Conservation (phyloP, 768 basidiomycete species). For the Auricularia auricula-judae region DNA sequence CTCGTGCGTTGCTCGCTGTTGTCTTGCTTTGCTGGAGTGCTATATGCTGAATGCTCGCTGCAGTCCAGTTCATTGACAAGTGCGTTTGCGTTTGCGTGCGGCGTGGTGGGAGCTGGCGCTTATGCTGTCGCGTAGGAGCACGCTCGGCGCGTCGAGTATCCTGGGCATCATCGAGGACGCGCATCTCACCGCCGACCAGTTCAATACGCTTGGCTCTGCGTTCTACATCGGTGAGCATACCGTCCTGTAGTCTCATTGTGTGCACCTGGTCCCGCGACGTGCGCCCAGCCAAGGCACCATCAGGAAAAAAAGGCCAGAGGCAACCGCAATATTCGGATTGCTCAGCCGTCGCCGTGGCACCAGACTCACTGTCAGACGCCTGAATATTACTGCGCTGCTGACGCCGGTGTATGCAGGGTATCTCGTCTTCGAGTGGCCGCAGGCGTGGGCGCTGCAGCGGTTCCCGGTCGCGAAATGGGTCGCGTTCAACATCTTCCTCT, state of each 20-base stretch:
- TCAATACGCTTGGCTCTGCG: constrained; percentile 9
- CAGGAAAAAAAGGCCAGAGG: too few relatives aligned
- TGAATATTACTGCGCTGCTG: neutral
- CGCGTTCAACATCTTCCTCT: constrained; percentile 12
- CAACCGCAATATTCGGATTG: neutral
- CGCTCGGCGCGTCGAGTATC: constrained; percentile 9
- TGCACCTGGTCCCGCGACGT: too few relatives aligned
- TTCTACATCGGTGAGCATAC: constrained; percentile 10
- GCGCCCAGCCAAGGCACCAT: too few relatives aligned
- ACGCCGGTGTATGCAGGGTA: neutral
- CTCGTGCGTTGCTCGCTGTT: constrained; percentile 2
- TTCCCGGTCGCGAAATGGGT: constrained; percentile 14
- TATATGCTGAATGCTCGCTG: neutral
- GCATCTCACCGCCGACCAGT: constrained; percentile 10
- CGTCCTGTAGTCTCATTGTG: neutral
- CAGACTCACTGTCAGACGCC: too few relatives aligned
- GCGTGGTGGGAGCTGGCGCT: neutral
- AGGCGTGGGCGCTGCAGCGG: constrained; percentile 11
- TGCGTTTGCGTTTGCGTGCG: neutral
- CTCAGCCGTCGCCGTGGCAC: neutral
- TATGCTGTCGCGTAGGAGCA: constrained; percentile 3
- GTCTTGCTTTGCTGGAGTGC: neutral
- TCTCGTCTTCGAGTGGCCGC: constrained; percentile 12
- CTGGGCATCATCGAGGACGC: constrained; percentile 12
- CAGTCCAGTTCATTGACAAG: constrained; percentile 15